A percentile compares a stretch with the other conserved stretches of the same genome.
Evolutionary conservation across 106 monocot species (phyloP).

Genomic region (Hemerocallis citrina): DNA sequence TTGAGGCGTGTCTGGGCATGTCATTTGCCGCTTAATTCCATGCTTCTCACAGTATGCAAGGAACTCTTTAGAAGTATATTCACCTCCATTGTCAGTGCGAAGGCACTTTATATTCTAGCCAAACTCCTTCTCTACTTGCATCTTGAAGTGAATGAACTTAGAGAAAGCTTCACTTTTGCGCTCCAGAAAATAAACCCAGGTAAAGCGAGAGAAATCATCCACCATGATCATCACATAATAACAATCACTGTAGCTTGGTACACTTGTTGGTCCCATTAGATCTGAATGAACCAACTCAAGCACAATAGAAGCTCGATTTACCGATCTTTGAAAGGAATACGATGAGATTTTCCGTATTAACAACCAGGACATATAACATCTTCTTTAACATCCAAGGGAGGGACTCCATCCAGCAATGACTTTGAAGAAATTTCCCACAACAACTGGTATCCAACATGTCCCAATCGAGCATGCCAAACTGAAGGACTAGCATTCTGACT

Average conservation of each 20-base stretch:
- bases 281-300: not conserved
- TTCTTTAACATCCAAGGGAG: not conserved
- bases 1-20: no score
- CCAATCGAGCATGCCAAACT: not conserved
- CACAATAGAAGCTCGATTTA: not conserved
- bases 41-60: no score
- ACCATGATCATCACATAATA: not conserved
- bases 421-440: no score
- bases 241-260: not conserved
- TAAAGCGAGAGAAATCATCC: not conserved
- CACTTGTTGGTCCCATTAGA: not conserved
- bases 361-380: not conserved
- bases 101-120: not conserved
- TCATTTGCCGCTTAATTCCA: no score
- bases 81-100: not conserved
- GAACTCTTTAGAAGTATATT: no score
- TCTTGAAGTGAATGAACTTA: not conserved
- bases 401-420: no score
- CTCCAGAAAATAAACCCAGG: no score
- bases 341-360: not conserved
- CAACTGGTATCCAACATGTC: not conserved
- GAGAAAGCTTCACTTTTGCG: not conserved
- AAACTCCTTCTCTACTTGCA: not conserved
- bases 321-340: not conserved
- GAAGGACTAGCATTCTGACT: not conserved